Base-by-base conservation (phyloP, 192 early-diverging fungal genomes). In the Coemansia sp. region DNA sequence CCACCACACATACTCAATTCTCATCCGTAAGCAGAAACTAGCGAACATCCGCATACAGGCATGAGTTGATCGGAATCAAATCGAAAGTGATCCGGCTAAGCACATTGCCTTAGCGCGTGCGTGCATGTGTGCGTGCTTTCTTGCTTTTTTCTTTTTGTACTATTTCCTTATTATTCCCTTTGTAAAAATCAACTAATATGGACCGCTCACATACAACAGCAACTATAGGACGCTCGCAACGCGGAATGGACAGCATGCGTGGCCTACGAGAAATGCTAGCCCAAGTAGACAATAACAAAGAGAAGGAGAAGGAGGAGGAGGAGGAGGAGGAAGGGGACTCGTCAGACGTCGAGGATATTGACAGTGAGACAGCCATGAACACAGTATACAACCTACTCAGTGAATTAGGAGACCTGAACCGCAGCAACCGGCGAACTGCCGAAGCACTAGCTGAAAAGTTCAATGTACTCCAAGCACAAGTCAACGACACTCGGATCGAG, bases 191-290 rank as follows among this genome's bases (percentile, higher is more conserved):
- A 14, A 44, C 57, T 55, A 5, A 34, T n/a, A 80, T 81, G 78
- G 72, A 76, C 59, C 37, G 63, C 11, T 75, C 78, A 25, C 66
- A 75, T 31, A 72, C 73, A 29, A 12, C 53, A 5, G 73, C 78
- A n/a, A 81, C 78, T n/a, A 73, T 81, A n/a, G 74, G 78, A 2
- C 78, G 78, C 37, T 73, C 78, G 23, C 73, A 75, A n/a, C 69
- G 74, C n/a, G 69, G 70, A 34, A 34, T 76, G 14, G 77, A 73
- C 19, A 57, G 63, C 3, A 62, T 80, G 66, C 78, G 73, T 2
- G 78, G 72, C 12, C 58, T 75, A 9, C 73, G 60, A 48, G 48
- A 66, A 32, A 61, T 68, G 69, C 64, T 75, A 6, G 69, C 73
- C 11, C 72, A 73, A 61, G 21, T 37, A 3, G 14, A n/a, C 25